Conservation (phyloP, 345 rosid genomes). For the Moricandia moricandioides region DNA sequence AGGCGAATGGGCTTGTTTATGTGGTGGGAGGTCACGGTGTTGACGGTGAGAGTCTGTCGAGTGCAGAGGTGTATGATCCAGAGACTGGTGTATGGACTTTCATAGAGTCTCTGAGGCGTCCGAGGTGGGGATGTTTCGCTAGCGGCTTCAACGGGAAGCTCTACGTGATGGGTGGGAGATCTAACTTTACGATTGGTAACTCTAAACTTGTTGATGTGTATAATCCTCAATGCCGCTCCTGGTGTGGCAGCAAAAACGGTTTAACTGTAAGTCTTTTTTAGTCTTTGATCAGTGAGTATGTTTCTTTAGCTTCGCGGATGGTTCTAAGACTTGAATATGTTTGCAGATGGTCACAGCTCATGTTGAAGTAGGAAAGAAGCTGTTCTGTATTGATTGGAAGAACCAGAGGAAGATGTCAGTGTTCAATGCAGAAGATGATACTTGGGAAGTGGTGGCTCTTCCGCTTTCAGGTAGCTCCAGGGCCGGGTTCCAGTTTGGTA, state of each 20-base stretch:
- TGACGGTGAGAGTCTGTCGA: constrained; percentile 64
- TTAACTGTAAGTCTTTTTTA: constrained; percentile 43
- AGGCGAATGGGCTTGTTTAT: constrained; percentile 75
- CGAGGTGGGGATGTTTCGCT: constrained; percentile 87
- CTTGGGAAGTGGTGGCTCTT: constrained; percentile 75
- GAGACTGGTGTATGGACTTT: constrained; percentile 55
- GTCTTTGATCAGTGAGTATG: constrained; percentile 1
- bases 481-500: constrained; percentile 70
- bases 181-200: constrained; percentile 87
- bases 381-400: constrained; percentile 91
- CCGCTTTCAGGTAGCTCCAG: constrained; percentile 73
- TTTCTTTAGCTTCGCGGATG: no score
- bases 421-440: constrained; percentile 54
- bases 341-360: constrained; percentile 86
- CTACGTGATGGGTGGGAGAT: constrained; percentile 95
- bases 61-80: constrained; percentile 78
- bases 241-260: constrained; percentile 84
- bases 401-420: constrained; percentile 75
- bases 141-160: constrained; percentile 74
- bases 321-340: no score
- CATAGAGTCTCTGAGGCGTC: constrained; percentile 72
- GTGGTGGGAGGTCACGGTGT: constrained; percentile 76
- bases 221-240: constrained; percentile 53
- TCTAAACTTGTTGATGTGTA: constrained; percentile 72
- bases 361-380: constrained; percentile 69